phyloP scores from a whole-genome alignment of 192 early-diverging fungal species.

The Backusella mclennaniae region DNA sequence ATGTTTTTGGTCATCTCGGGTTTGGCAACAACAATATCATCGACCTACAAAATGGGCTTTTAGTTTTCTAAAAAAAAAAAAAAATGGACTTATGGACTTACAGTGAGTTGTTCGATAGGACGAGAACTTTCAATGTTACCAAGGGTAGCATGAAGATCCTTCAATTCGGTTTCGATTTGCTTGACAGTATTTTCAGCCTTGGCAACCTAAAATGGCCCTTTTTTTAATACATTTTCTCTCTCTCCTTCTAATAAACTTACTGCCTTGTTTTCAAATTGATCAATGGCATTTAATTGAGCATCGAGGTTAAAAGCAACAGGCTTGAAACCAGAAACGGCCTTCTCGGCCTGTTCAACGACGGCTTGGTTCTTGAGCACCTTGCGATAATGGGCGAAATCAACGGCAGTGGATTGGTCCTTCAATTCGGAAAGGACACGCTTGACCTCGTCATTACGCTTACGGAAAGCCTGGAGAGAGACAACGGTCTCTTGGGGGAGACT shows the following conservation, averaged over 20 bases:
- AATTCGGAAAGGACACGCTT: conserved; percentile 79
- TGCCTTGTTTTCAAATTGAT: conserved; percentile 75
- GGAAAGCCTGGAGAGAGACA: conserved; percentile 83
- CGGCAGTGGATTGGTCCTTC: conserved; percentile 72
- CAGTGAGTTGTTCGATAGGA: conserved; percentile 91
- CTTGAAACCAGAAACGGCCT: conserved; percentile 77
- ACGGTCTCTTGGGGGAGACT: conserved; percentile 89
- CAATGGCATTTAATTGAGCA: conserved; percentile 81
- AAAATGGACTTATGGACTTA: conserved; percentile 36
- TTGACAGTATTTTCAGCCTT: conserved; percentile 81
- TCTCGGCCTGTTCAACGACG: conserved; percentile 89
- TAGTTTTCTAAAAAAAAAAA: background rate
- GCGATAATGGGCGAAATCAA: conserved; percentile 91
- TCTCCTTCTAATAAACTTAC: conserved; percentile 41
- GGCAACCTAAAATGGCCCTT: conserved; percentile 43
- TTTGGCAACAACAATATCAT: conserved; percentile 91
- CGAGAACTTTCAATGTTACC: conserved; percentile 92
- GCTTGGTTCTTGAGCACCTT: conserved; percentile 87
- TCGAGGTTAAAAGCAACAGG: conserved; percentile 80
- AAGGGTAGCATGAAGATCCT: conserved; percentile 84
- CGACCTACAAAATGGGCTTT: conserved; percentile 55
- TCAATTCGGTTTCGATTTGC: conserved; percentile 83
- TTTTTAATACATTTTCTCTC: background rate
- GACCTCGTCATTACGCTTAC: conserved; percentile 92
- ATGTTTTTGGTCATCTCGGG: conserved; percentile 89